Percentiles rank a stretch among this genome's conserved stretches.
Conservation (phyloP, 441 rosid species). For the Arabidopsis hybrid region DNA sequence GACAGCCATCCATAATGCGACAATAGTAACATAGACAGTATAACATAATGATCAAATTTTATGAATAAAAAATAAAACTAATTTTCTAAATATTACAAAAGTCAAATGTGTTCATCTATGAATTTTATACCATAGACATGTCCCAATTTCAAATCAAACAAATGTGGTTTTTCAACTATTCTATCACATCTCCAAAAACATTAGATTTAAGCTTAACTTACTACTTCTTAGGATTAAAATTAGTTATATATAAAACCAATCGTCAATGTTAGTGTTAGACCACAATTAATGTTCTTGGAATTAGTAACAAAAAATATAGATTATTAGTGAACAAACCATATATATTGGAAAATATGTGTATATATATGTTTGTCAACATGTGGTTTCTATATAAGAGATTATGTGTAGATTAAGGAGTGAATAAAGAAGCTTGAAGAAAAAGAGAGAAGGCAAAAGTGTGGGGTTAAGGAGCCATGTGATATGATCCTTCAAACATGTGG, state of each 20-base stretch:
- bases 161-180: conserved; percentile 5
- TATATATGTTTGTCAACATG: conserved; percentile 30
- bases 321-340: conserved; percentile 26
- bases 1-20: not conserved
- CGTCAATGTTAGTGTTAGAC: conserved; percentile 42
- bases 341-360: not conserved
- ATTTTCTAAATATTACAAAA: not conserved
- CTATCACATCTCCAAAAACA: not conserved
- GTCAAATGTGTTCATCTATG: conserved; percentile 15
- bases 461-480: conserved; percentile 48
- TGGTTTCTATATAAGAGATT: conserved; percentile 9
- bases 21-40: not conserved
- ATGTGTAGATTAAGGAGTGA: conserved; percentile 9
- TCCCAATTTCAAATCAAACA: conserved; percentile 15
- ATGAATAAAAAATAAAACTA: not conserved
- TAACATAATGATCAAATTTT: not conserved
- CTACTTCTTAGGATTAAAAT: not conserved
- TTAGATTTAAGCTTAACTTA: not conserved
- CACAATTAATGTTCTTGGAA: conserved; percentile 31
- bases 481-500: conserved; percentile 47
- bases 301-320: conserved; percentile 11
- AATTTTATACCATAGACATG: not conserved
- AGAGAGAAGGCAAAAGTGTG: conserved; percentile 42
- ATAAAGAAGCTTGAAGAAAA: conserved; percentile 34
- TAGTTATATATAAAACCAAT: not conserved